Conservation (phyloP, 2,329 filamentous ascomycete genomes). For the Emmonsiellopsis sp. region DNA sequence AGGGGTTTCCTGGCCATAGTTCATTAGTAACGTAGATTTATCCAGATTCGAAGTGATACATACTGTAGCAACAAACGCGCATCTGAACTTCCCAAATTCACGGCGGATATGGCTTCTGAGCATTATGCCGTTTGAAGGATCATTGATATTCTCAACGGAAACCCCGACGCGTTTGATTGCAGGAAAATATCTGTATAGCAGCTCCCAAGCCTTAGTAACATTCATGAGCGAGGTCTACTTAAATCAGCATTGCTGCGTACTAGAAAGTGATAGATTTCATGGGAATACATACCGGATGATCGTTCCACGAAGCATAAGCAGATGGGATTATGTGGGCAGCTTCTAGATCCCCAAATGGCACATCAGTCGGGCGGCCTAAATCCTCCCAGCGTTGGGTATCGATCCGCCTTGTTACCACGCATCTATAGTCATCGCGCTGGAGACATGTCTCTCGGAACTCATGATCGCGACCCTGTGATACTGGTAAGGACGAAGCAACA, state of each 20-base stretch:
- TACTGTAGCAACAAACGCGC: neutral
- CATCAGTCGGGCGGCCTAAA: neutral
- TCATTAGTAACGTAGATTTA: neutral
- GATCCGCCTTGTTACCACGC: neutral
- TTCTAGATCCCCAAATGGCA: neutral
- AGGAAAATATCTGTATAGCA: neutral
- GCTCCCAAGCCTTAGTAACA: neutral
- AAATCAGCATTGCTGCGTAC: neutral
- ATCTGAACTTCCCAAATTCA: neutral
- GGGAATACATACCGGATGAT: neutral
- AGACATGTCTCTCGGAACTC: neutral
- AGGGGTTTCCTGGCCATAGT: neutral
- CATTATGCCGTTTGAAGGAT: neutral
- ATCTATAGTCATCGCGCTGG: neutral
- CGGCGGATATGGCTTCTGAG: neutral
- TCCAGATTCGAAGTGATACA: neutral
- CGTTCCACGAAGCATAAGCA: neutral
- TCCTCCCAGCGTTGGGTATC: neutral
- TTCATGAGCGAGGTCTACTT: neutral
- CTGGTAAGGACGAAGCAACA: neutral
- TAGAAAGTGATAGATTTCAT: neutral
- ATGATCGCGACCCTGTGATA: too few relatives aligned
- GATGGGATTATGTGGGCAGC: neutral
- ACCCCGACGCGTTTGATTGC: neutral
- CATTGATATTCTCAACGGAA: neutral